Conservation (phyloP, 129 eudicot genomes). For the Artemisia annua region DNA sequence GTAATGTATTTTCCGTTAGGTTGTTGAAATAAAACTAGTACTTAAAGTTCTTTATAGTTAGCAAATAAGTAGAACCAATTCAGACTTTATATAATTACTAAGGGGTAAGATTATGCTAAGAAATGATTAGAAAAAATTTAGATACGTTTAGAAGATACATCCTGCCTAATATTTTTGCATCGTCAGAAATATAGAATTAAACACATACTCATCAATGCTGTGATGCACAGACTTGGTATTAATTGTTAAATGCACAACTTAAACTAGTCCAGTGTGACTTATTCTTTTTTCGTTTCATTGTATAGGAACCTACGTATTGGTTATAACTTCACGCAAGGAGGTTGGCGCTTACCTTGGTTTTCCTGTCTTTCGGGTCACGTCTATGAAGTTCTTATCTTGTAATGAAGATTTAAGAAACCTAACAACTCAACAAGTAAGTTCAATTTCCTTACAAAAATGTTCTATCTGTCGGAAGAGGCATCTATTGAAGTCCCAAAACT, state of each 20-base stretch:
- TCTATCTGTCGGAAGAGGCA: slow-evolving; percentile 13
- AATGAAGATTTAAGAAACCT: slow-evolving; percentile 54
- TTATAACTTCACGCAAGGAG: slow-evolving; percentile 80
- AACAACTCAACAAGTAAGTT: slow-evolving; percentile 68
- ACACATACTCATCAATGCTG: slow-evolving; percentile 6
- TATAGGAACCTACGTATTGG: slow-evolving; percentile 71
- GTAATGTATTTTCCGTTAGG: neutral
- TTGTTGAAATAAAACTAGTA: no score
- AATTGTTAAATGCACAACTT: neutral
- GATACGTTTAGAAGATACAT: no score
- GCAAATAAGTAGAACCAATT: neutral
- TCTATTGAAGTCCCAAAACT: slow-evolving; percentile 21
- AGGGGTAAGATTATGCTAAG: no score
- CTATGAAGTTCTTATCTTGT: slow-evolving; percentile 92
- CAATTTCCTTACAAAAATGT: slow-evolving; percentile 14
- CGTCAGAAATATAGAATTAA: no score
- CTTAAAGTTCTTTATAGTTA: neutral
- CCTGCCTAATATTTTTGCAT: no score
- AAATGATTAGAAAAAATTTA: no score
- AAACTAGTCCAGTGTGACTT: neutral
- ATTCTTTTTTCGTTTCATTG: slow-evolving; percentile 23
- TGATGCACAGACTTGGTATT: neutral
- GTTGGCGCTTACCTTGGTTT: slow-evolving; percentile 90
- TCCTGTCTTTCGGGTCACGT: slow-evolving; percentile 75
- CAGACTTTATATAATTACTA: no score